These are phyloP conservation scores for Talaromyces sp. DNA, from an alignment of 2,329 filamentous ascomycete genomes.

Conservation along the genomic window DNA sequence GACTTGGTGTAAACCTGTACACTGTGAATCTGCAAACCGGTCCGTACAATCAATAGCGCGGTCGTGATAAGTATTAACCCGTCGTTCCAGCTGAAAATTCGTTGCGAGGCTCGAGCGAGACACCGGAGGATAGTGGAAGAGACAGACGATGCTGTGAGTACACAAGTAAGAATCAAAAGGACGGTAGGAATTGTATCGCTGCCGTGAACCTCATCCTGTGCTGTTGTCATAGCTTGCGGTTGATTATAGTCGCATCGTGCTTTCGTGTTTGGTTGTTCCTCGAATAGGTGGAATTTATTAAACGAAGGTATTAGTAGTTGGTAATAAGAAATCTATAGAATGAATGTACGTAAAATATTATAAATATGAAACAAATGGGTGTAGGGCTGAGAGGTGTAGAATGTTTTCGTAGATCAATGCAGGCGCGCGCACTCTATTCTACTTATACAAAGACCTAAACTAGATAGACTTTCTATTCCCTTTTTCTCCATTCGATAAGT, in stretches of 20 bases:
- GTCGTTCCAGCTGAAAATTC: neutral
- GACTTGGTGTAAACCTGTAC: neutral
- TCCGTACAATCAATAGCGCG: neutral
- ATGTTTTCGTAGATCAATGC: neutral
- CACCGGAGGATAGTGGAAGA: neutral
- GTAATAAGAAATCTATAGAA: neutral
- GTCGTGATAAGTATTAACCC: neutral
- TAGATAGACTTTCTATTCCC: neutral
- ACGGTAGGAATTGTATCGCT: neutral
- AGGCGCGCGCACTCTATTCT: neutral
- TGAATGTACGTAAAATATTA: neutral
- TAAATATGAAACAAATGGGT: neutral
- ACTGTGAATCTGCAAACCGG: neutral
- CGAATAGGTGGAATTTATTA: neutral
- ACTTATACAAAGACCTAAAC: neutral
- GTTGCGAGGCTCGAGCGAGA: neutral
- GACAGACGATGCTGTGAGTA: neutral
- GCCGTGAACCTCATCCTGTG: neutral
- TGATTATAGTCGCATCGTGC: neutral
- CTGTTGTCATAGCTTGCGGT: neutral
- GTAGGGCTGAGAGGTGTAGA: neutral
- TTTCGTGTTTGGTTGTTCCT: neutral
- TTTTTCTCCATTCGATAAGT: neutral
- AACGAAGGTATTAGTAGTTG: neutral
- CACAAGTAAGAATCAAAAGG: constrained; percentile 4